Conservation (phyloP, 768 basidiomycete species). For the Russula vinacea region DNA sequence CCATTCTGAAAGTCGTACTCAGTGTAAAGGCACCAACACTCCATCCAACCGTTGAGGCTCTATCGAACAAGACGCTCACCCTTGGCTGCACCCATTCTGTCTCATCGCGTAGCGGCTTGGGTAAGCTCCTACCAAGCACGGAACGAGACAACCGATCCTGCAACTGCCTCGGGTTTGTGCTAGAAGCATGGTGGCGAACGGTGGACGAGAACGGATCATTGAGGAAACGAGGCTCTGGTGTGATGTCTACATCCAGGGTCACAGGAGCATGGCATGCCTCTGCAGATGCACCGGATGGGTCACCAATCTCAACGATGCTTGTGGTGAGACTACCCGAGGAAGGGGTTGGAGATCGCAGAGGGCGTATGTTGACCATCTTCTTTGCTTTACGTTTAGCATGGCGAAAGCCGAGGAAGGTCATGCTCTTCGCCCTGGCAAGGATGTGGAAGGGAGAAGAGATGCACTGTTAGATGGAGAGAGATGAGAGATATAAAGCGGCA, state of each 20-base stretch:
- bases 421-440: slow-evolving; percentile 3
- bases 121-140: too few relatives aligned
- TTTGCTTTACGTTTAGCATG: slow-evolving; percentile 29
- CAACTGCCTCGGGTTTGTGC: neutral
- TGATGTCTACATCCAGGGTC: slow-evolving; percentile 19
- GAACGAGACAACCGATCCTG: neutral
- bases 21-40: neutral
- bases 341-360: neutral
- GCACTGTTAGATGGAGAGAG: neutral
- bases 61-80: neutral
- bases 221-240: slow-evolving; percentile 20
- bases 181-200: neutral
- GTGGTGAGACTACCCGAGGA: slow-evolving; percentile 9
- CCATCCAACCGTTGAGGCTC: neutral
- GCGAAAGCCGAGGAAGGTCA: slow-evolving; percentile 27
- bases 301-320: slow-evolving; percentile 23
- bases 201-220: slow-evolving; percentile 5
- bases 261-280: neutral
- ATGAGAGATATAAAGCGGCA: neutral
- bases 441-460: slow-evolving; percentile 5
- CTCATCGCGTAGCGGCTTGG: neutral
- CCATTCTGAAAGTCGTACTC: slow-evolving; percentile 12
- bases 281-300: slow-evolving; percentile 2
- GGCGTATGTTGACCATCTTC: slow-evolving; percentile 16
- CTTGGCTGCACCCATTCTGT: neutral